These are phyloP conservation scores for Paralagenidium karlingii DNA, from an alignment of 352 stramenopile species.

Conservation along the genomic window DNA sequence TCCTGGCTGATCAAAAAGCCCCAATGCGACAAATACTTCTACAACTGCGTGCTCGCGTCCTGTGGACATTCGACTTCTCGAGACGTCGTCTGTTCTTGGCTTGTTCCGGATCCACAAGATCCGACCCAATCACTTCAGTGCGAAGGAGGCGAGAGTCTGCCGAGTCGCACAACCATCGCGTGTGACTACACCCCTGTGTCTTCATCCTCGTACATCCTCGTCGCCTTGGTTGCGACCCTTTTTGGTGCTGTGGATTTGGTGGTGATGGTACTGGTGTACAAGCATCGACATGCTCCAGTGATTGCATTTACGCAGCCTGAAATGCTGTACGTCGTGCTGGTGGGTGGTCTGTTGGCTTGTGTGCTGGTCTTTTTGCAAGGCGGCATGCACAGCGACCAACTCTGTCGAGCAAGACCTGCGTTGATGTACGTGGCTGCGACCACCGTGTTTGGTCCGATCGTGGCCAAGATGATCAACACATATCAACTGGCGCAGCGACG, in stretches of 20 bases:
- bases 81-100: conserved; percentile 20
- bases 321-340: conserved; percentile 34
- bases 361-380: no score
- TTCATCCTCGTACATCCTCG: conserved; percentile 8
- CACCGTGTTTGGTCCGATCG: no score
- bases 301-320: conserved; percentile 59
- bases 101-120: conserved; percentile 10
- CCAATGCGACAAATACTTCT: conserved; percentile 23
- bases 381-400: no score
- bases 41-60: conserved; percentile 17
- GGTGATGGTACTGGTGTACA: conserved; percentile 16
- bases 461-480: no score
- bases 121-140: conserved; percentile 14
- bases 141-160: conserved; percentile 2
- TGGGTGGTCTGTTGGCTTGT: conserved; percentile 36
- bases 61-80: conserved; percentile 16
- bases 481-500: no score
- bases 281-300: conserved; percentile 20
- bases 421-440: no score
- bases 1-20: conserved; percentile 19
- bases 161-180: conserved; percentile 3
- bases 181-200: conserved; percentile 23
- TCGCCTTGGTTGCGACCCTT: conserved; percentile 5
- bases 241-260: conserved; percentile 4
- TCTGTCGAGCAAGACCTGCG: no score